Evolutionary conservation across 2,329 filamentous ascomycete species (phyloP), one percentile per base, ranked within the genome.

Genomic region (Phaeophleospora eucalypticola): DNA sequence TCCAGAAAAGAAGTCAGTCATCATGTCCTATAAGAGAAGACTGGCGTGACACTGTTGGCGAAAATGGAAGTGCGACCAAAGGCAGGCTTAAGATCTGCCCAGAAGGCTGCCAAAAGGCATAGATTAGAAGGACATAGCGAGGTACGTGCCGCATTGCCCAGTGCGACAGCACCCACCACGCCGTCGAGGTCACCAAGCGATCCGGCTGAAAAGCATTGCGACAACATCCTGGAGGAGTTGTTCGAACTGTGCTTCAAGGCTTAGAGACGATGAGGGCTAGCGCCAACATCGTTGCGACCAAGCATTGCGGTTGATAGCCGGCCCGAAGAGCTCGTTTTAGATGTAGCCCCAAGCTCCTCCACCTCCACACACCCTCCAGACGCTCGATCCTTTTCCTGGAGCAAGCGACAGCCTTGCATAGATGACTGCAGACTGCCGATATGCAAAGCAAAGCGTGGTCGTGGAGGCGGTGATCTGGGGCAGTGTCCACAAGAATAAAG

Each of bases 1-100:
- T 15, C 14, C 36, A 29, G 33, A 15, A 10, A 36, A 20, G 21
- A 32, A 39, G 17, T 43, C 45, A 15, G 38, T 24, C 45, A 43
- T 47, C 21, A 19, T 16, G 16, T n/a, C n/a, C 16, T 34, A n/a
- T 3, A 18, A 6, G 16, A 7, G 21, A n/a, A 21, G 17, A n/a
- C 4, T 3, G n/a, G 10, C 8, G 37, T 12, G 8, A 17, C 15
- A 15, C 8, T 21, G 8, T n/a, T n/a, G n/a, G n/a, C n/a, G 17
- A 10, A 12, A 8, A 21, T 4, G 16, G 15, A 38, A 14, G 18
- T 38, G 37, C 19, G 21, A n/a, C 18, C 3, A n/a, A 34, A 27
- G n/a, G 16, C 29, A 33, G 27, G 21, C 9, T 41, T 19, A 37
- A 34, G 40, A 27, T 15, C 34, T 42, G 40, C 29, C 20, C 19